Evolutionary conservation across 106 monocot species (phyloP).

Genomic region (Dioscorea zingiberensis): DNA sequence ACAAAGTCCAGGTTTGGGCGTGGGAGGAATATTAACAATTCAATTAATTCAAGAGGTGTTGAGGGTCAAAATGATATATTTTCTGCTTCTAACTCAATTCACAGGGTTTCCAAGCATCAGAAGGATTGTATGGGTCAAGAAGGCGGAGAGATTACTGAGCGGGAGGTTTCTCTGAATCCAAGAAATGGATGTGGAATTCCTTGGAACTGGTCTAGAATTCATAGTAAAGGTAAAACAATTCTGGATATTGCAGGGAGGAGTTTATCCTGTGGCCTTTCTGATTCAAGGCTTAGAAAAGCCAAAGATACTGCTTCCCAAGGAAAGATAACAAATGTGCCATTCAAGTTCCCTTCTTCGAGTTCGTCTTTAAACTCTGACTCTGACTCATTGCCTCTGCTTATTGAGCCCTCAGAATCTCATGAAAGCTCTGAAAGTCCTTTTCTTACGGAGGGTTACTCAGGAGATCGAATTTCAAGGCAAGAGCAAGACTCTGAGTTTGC

Average conservation of each 20-base stretch:
- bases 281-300: slow-evolving; percentile 7
- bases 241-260: slow-evolving; percentile 89
- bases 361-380: slow-evolving; percentile 64
- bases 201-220: slow-evolving; percentile 96
- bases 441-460: slow-evolving; percentile 37
- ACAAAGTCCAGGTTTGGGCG: slow-evolving; percentile 28
- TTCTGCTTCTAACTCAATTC: slow-evolving; percentile 3
- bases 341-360: slow-evolving; percentile 31
- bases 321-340: slow-evolving; percentile 17
- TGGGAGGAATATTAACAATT: slow-evolving; percentile 5
- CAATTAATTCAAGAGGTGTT: slow-evolving; percentile 14
- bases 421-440: slow-evolving; percentile 22
- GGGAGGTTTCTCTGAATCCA: slow-evolving; percentile 31
- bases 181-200: slow-evolving; percentile 88
- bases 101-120: slow-evolving; percentile 14
- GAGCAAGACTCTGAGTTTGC: slow-evolving; percentile 21
- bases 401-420: slow-evolving; percentile 50
- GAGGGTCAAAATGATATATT: not conserved
- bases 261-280: slow-evolving; percentile 74
- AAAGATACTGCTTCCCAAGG: slow-evolving; percentile 9
- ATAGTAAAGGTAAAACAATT: slow-evolving; percentile 73
- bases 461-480: slow-evolving; percentile 46
- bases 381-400: slow-evolving; percentile 62
- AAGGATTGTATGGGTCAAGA: slow-evolving; percentile 11
- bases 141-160: slow-evolving; percentile 27